Evolutionary conservation across 1,284 basidiomycete genomes (phyloP), one percentile per base, ranked within the genome.

Genomic region (Tremellales sp.): DNA sequence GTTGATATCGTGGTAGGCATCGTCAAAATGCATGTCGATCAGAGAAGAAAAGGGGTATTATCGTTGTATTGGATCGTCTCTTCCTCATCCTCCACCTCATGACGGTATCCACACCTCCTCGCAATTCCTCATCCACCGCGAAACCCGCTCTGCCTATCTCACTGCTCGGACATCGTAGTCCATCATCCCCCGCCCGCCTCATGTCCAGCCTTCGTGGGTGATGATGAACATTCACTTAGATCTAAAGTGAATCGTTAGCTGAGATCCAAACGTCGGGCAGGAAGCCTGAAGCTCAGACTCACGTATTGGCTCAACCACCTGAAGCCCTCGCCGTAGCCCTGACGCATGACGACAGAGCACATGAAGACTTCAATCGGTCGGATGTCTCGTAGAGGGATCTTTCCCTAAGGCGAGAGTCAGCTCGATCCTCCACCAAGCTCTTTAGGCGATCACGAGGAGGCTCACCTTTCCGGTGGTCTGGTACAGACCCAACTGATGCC

Each of bases 281-380:
- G 33, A 36, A n/a, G n/a, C n/a, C n/a, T n/a, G n/a, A n/a, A n/a
- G n/a, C 6, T 17, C 4, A 6, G 7, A 73, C 82, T 65, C 71
- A 87, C 84, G 79, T 97, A 97, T 89, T 97, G 93, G 59, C 90
- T 94, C 62, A 98, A 72, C 94, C 94, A 98, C 62, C 93, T 84
- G 89, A 98, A 97, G 58, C 88, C 94, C 78, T 98, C 96, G 56
- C 93, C 94, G 75, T 98, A 98, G 53, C 94, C 94, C 75, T 97
- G 93, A 73, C 94, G 84, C 82, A 96, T 92, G 51, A 99, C 94
- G 53, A 99, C 94, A 15, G 96, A 98, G 80, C 93, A 97, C 96
- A 99, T 99, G 84, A 97, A 99, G 67, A 98, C 83, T 76, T 99
- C 96, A 75, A 98, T 97, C 27, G 96, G 94, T 58, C 96, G 85